These are phyloP conservation scores for Cladosporium velox DNA, from an alignment of 2,329 filamentous ascomycete genomes.

Conservation along the genomic window DNA sequence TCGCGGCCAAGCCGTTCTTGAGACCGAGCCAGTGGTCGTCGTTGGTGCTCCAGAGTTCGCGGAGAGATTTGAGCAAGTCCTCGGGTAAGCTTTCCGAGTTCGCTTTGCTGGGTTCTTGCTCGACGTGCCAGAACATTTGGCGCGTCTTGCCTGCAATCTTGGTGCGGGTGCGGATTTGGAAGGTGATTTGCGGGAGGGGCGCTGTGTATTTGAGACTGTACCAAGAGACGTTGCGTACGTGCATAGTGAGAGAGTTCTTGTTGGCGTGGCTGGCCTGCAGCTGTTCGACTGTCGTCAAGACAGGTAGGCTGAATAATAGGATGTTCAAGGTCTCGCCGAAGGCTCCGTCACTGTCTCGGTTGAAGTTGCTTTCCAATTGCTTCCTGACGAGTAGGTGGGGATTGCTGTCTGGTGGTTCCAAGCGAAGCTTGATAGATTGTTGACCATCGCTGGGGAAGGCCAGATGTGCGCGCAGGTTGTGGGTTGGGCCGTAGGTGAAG, in stretches of 20 bases:
- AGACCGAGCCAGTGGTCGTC: slow-evolving; percentile 43
- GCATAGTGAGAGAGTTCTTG: slow-evolving; percentile 29
- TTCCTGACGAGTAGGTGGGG: slow-evolving; percentile 34
- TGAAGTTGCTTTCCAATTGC: slow-evolving; percentile 46
- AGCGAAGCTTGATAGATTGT: slow-evolving; percentile 57
- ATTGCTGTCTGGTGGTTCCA: slow-evolving; percentile 51
- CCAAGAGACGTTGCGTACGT: slow-evolving; percentile 38
- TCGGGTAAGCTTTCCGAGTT: slow-evolving; percentile 27
- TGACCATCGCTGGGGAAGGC: slow-evolving; percentile 36
- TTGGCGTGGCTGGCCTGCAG: slow-evolving; percentile 51
- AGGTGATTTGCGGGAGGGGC: slow-evolving; percentile 39
- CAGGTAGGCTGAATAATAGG: slow-evolving; percentile 61
- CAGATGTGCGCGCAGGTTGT: slow-evolving; percentile 27
- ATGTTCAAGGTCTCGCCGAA: slow-evolving; percentile 60
- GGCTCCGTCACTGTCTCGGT: slow-evolving; percentile 54
- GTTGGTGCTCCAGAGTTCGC: slow-evolving; percentile 35
- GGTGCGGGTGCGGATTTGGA: slow-evolving; percentile 40
- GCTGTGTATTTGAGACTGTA: slow-evolving; percentile 45
- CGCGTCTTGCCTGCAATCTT: slow-evolving; percentile 30
- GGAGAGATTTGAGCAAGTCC: slow-evolving; percentile 36
- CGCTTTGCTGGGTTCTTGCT: slow-evolving; percentile 28
- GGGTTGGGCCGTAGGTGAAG: slow-evolving; percentile 63
- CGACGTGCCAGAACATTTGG: slow-evolving; percentile 42
- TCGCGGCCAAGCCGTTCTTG: slow-evolving; percentile 41
- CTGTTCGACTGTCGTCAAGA: slow-evolving; percentile 62